Evolutionary conservation across 2,329 filamentous ascomycete species (phyloP), one percentile per base, ranked within the genome.

Genomic region (Mariannaea elegans): DNA sequence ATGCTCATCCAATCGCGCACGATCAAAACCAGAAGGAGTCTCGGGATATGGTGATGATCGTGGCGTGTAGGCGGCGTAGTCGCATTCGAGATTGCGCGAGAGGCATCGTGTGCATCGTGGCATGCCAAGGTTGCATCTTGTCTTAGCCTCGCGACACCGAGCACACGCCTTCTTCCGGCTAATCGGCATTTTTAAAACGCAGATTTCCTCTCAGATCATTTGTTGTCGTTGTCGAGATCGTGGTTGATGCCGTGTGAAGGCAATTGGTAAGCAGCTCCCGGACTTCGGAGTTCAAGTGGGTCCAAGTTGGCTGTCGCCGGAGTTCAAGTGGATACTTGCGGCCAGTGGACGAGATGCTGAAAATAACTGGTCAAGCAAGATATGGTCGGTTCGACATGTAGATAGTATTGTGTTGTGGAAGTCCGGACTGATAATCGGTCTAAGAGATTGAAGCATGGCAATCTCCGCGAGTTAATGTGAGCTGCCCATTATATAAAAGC

Each of bases 141-240:
- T 38, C 55, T 64, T 64, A 32, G 61, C 52, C 21, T 32, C 42
- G 4, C 61, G 48, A 19, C 61, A 64, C n/a, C 51, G 61, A 4
- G 50, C 16, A 41, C 61, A 64, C 8, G 61, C 50, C 23, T 64
- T 64, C 50, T 64, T 64, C 10, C 59, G 46, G 12, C 54, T 54
- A 18, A 62, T 52, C 3, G 59, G 59, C 59, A 58, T 41, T 9
- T 4, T 7, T 4, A 4, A 19, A 4, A 21, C 4, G 19, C 19
- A 9, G 14, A 6, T 21, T 27, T n/a, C 13, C 5, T n/a, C 29
- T 14, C 4, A 21, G 5, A 19, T 34, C 16, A 13, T 5, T 31
- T 13, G 36, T 51, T 29, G 38, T 29, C 24, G 23, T 10, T 19
- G 29, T 9, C 48, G 27, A 27, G 16, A 12, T 31, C 16, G 10